These are phyloP conservation scores for Plasmodium gaboni DNA, from an alignment of 169 alveolate species.

Conservation along the genomic window DNA sequence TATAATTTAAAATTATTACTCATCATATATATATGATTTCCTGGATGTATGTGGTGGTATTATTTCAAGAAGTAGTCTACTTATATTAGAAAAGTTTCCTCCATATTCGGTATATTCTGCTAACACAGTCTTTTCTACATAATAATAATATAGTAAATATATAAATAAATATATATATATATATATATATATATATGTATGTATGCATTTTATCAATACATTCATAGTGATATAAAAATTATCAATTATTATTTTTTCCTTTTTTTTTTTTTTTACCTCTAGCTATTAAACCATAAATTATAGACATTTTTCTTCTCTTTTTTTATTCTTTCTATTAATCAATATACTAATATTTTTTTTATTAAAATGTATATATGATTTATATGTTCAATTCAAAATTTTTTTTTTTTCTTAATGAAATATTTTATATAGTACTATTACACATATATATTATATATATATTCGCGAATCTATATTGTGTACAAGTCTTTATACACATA, in stretches of 20 bases:
- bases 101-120: conserved; percentile 76
- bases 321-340: too few relatives aligned
- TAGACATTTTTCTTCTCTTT: conserved; percentile 43
- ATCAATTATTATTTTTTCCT: neutral
- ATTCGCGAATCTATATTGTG: too few relatives aligned
- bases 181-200: neutral
- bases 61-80: conserved; percentile 72
- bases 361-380: too few relatives aligned
- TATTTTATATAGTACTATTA: too few relatives aligned
- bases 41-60: conserved; percentile 73
- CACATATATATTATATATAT: too few relatives aligned
- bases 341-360: too few relatives aligned
- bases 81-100: conserved; percentile 69
- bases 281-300: conserved; percentile 76
- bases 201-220: neutral
- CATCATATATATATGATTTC: conserved; percentile 71
- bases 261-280: conserved; percentile 39
- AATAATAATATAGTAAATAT: too few relatives aligned
- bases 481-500: too few relatives aligned
- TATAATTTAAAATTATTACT: conserved; percentile 24
- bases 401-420: neutral
- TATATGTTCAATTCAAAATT: neutral
- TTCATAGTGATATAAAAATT: neutral
- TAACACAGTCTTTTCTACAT: conserved; percentile 59
- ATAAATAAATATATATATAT: conserved; percentile 8